Percentiles rank a stretch among this genome's conserved stretches.
Evolutionary conservation across 2,329 filamentous ascomycete species (phyloP).

Genomic region (Thielaviopsis musarum): DNA sequence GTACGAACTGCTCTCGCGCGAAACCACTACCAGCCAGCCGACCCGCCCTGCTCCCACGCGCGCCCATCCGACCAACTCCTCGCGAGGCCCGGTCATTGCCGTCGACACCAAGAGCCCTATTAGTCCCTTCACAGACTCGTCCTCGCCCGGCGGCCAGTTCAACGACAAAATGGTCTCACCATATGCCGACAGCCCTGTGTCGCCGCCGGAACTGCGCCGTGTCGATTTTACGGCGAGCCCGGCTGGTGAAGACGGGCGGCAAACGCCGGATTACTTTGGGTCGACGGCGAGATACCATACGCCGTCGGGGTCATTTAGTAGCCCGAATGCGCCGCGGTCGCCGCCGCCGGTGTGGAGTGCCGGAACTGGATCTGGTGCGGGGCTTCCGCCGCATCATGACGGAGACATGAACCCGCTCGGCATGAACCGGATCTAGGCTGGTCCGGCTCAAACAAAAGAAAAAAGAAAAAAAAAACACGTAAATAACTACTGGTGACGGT

Average conservation of each 20-base stretch:
- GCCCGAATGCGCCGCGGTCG: constrained; percentile 30
- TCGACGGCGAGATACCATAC: constrained; percentile 36
- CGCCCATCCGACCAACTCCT: neutral
- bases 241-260: constrained; percentile 21
- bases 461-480: neutral
- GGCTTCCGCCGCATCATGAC: neutral
- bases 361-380: neutral
- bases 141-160: constrained; percentile 1
- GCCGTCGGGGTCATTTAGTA: constrained; percentile 38
- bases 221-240: neutral
- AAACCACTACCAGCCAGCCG: constrained; percentile 35
- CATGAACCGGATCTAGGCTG: constrained; percentile 36
- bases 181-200: neutral
- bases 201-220: neutral
- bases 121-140: neutral
- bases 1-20: constrained; percentile 65
- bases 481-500: neutral
- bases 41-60: constrained; percentile 22
- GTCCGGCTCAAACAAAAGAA: neutral
- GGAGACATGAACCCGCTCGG: constrained; percentile 35
- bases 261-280: constrained; percentile 39
- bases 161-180: constrained; percentile 7
- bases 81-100: neutral
- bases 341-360: constrained; percentile 14
- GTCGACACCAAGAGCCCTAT: constrained; percentile 1